These are phyloP conservation scores for Ophiocytium majus DNA, from an alignment of 352 stramenopile genomes.

Conservation along the genomic window DNA sequence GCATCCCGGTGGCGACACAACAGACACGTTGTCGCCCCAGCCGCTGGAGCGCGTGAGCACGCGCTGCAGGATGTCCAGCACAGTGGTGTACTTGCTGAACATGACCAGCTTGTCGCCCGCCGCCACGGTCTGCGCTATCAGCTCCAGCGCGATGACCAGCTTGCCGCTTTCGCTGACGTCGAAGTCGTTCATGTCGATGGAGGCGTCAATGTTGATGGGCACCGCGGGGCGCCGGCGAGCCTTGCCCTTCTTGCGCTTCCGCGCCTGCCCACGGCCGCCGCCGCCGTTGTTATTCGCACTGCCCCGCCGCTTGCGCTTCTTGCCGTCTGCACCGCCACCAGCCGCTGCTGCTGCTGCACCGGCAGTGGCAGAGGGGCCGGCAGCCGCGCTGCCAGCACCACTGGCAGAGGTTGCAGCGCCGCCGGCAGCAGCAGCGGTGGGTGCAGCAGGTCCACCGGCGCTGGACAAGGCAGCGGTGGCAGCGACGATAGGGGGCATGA, in stretches of 20 bases:
- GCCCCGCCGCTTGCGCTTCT: background rate
- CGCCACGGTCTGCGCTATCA: conserved; percentile 35
- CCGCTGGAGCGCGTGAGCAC: conserved; percentile 38
- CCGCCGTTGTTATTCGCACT: too few species aligned
- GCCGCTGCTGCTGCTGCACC: background rate
- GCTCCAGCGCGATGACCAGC: conserved; percentile 29
- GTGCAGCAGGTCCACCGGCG: too few species aligned
- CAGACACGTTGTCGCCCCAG: conserved; percentile 34
- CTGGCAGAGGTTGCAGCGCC: too few species aligned
- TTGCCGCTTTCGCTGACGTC: conserved; percentile 36
- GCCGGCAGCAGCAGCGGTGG: too few species aligned
- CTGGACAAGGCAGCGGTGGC: too few species aligned
- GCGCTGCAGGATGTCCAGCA: conserved; percentile 43
- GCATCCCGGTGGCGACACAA: background rate
- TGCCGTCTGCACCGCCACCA: background rate
- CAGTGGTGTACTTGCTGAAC: conserved; percentile 38
- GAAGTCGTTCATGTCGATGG: conserved; percentile 22
- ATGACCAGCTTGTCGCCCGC: conserved; percentile 48
- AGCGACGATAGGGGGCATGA: too few species aligned
- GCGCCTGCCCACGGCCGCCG: background rate
- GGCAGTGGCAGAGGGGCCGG: background rate
- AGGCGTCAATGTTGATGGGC: background rate
- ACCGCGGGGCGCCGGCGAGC: background rate
- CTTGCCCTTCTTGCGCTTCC: background rate
- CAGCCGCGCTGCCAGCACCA: too few species aligned